Conservation (phyloP, 371 early-diverging fungal species). For the Circinella umbellata region DNA sequence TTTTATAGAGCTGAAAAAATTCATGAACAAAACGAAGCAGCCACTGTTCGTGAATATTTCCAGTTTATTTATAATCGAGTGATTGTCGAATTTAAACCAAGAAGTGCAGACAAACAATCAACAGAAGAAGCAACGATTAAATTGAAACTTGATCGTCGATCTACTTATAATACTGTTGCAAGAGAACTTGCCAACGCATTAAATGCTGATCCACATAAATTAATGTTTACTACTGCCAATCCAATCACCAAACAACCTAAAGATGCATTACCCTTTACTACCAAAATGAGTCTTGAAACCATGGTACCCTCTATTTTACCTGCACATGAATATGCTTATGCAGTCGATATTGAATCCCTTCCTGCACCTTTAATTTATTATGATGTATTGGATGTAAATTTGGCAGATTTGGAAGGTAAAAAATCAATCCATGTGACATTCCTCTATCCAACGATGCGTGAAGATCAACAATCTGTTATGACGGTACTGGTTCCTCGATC, state of each 20-base stretch:
- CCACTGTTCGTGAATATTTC: slow-evolving; percentile 73
- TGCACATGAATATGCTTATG: slow-evolving; percentile 25
- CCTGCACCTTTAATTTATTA: slow-evolving; percentile 60
- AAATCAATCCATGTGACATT: slow-evolving; percentile 54
- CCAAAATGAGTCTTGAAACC: slow-evolving; percentile 17
- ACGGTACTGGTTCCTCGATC: slow-evolving; percentile 61
- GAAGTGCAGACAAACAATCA: slow-evolving; percentile 27
- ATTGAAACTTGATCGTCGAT: slow-evolving; percentile 24
- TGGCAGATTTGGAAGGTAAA: slow-evolving; percentile 80
- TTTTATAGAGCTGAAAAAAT: slow-evolving; percentile 19
- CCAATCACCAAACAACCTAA: slow-evolving; percentile 27
- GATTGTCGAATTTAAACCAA: slow-evolving; percentile 72
- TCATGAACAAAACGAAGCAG: slow-evolving; percentile 28
- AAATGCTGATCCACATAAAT: slow-evolving; percentile 22
- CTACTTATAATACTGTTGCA: slow-evolving; percentile 24
- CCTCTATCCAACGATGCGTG: slow-evolving; percentile 42
- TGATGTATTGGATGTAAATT: slow-evolving; percentile 75
- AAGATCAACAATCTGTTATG: slow-evolving; percentile 26
- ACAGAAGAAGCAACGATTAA: slow-evolving; percentile 14
- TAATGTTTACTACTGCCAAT: slow-evolving; percentile 34
- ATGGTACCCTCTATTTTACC: slow-evolving; percentile 20
- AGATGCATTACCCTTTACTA: slow-evolving; percentile 17
- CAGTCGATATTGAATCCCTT: slow-evolving; percentile 19
- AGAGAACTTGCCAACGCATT: slow-evolving; percentile 28
- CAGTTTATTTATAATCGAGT: slow-evolving; percentile 70